Percentiles rank a stretch among this genome's conserved stretches.
phyloP scores from a whole-genome alignment of 1,284 basidiomycete genomes.

The Entoloma clypeatum region DNA sequence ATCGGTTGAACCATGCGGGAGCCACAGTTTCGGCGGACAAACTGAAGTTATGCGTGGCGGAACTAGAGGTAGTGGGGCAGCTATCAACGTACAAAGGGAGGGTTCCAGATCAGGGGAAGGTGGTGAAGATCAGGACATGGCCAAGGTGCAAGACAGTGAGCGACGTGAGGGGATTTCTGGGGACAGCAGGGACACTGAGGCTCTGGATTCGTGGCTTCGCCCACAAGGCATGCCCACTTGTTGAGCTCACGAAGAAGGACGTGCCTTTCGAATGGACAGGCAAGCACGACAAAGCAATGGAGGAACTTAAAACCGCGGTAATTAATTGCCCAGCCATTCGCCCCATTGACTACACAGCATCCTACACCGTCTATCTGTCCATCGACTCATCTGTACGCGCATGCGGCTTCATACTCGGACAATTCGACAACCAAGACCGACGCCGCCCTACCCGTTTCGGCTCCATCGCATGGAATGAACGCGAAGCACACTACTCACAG shows the following conservation, averaged over 20 bases:
- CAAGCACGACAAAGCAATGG: slow-evolving; percentile 22
- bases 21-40: slow-evolving; percentile 21
- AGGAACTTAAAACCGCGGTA: slow-evolving; percentile 26
- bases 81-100: slow-evolving; percentile 20
- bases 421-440: slow-evolving; percentile 22
- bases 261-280: slow-evolving; percentile 25
- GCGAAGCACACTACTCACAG: slow-evolving; percentile 30
- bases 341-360: slow-evolving; percentile 28
- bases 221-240: slow-evolving; percentile 21
- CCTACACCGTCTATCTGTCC: slow-evolving; percentile 22
- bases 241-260: slow-evolving; percentile 23
- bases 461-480: slow-evolving; percentile 27
- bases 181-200: slow-evolving; percentile 21
- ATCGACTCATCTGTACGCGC: slow-evolving; percentile 27
- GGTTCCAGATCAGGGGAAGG: slow-evolving; percentile 18
- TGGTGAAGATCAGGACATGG: slow-evolving; percentile 28
- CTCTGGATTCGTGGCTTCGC: slow-evolving; percentile 30
- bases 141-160: slow-evolving; percentile 15
- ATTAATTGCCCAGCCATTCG: slow-evolving; percentile 20
- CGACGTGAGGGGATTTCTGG: slow-evolving; percentile 27
- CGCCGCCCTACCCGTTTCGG: slow-evolving; percentile 24
- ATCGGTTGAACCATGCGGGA: slow-evolving; percentile 22
- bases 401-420: slow-evolving; percentile 29
- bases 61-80: slow-evolving; percentile 23
- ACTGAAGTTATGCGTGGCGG: slow-evolving; percentile 18